Conservation (phyloP, 352 stramenopile species). For the Globisporangium lucens region DNA sequence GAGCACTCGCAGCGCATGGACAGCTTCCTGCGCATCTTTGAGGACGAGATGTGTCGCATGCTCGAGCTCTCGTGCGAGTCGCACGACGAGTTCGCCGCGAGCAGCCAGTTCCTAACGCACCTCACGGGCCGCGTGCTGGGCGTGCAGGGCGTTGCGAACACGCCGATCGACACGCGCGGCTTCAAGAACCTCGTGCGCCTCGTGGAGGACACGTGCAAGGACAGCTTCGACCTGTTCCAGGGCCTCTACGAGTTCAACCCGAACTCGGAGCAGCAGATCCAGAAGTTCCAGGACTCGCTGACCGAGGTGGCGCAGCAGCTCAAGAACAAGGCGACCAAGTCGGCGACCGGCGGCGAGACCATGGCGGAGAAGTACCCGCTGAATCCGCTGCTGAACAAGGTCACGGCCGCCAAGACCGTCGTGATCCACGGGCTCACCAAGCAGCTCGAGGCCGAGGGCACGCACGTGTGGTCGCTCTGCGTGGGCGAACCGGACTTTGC, state of each 20-base stretch:
- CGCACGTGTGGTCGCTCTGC: conserved; percentile 90
- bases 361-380: conserved; percentile 63
- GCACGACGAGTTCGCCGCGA: conserved; percentile 96
- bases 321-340: conserved; percentile 16
- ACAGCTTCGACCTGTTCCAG: conserved; percentile 98
- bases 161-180: conserved; percentile 95
- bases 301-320: conserved; percentile 50
- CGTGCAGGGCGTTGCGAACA: conserved; percentile 80
- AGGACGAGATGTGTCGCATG: conserved; percentile 96
- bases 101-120: conserved; percentile 98
- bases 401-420: conserved; percentile 89
- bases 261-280: conserved; percentile 83
- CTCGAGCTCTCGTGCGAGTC: conserved; percentile 95
- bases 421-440: conserved; percentile 94
- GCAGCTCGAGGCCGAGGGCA: conserved; percentile 92
- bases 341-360: conserved; percentile 13
- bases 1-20: conserved; percentile 77
- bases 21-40: conserved; percentile 94
- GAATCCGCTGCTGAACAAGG: conserved; percentile 76
- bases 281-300: conserved; percentile 67
- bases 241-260: conserved; percentile 97
- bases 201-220: conserved; percentile 96
- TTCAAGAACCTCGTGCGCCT: conserved; percentile 97
- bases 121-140: conserved; percentile 96
- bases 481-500: conserved; percentile 96